Evolutionary conservation across 805 yeast genomes (phyloP).

Genomic region (Metschnikowia aberdeeniae): DNA sequence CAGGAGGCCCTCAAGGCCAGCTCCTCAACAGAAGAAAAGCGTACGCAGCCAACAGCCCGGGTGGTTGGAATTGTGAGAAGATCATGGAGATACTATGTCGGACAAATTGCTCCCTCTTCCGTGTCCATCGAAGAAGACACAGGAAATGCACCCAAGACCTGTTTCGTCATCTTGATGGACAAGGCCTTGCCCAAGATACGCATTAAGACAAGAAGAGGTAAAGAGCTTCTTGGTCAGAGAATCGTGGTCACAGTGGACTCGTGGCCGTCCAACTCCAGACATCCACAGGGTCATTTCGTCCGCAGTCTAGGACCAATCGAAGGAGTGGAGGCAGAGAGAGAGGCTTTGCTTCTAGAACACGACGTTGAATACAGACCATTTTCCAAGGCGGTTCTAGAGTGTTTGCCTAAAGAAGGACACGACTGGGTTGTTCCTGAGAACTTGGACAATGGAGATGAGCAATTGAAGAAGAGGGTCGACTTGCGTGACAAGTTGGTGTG

Average conservation of each 20-base stretch:
- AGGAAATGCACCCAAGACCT: constrained; percentile 68
- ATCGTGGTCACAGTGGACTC: constrained; percentile 89
- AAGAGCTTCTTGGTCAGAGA: constrained; percentile 79
- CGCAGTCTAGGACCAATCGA: constrained; percentile 87
- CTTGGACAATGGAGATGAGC: constrained; percentile 47
- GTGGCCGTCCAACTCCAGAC: constrained; percentile 81
- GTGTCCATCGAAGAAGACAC: constrained; percentile 48
- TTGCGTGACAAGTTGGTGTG: constrained; percentile 86
- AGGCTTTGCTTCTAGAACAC: constrained; percentile 87
- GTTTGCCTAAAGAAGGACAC: constrained; percentile 91
- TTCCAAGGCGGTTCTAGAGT: constrained; percentile 83
- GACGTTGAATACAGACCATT: constrained; percentile 97
- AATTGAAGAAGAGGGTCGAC: constrained; percentile 67
- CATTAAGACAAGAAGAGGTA: constrained; percentile 82
- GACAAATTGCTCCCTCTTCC: constrained; percentile 80
- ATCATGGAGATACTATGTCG: constrained; percentile 95
- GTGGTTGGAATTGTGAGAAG: constrained; percentile 85
- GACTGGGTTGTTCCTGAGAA: constrained; percentile 85
- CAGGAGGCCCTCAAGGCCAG: constrained; percentile 72
- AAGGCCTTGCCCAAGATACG: constrained; percentile 80
- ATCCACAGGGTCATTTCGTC: constrained; percentile 94
- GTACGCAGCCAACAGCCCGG: constrained; percentile 86
- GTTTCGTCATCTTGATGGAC: constrained; percentile 87
- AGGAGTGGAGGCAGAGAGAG: constrained; percentile 92
- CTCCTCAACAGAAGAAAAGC: constrained; percentile 33